Conservation (phyloP, 495 filamentous ascomycete species). For the Aspergillus asperescens region DNA sequence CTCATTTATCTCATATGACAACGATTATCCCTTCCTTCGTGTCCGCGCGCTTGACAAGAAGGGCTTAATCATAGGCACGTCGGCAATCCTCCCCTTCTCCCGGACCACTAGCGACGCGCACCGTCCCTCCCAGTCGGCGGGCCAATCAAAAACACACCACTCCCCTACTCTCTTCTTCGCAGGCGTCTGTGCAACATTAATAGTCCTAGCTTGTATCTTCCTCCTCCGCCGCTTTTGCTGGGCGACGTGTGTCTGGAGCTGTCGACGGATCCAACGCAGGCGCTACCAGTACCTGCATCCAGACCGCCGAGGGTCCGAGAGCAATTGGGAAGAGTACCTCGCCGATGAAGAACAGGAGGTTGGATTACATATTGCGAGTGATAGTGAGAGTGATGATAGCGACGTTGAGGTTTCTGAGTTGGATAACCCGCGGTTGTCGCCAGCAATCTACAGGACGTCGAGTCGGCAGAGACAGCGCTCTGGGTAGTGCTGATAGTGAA, state of each 20-base stretch:
- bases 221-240: background rate
- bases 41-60: constrained; percentile 15
- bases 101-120: background rate
- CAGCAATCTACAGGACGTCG: background rate
- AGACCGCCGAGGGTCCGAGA: background rate
- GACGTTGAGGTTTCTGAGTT: constrained; percentile 1
- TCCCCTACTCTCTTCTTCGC: background rate
- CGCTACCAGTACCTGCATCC: background rate
- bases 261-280: background rate
- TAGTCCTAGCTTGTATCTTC: background rate
- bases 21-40: constrained; percentile 5
- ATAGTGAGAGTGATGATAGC: background rate
- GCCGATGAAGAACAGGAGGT: background rate
- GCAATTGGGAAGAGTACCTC: background rate
- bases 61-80: constrained; percentile 14
- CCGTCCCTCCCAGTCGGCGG: background rate
- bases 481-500: background rate
- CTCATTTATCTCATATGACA: constrained; percentile 11
- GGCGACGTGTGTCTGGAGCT: background rate
- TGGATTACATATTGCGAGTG: background rate
- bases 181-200: background rate
- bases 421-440: background rate
- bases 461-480: background rate
- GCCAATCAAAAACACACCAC: background rate
- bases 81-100: constrained; percentile 14